Conservation (phyloP, 345 rosid genomes). For the Syzygium aromaticum region DNA sequence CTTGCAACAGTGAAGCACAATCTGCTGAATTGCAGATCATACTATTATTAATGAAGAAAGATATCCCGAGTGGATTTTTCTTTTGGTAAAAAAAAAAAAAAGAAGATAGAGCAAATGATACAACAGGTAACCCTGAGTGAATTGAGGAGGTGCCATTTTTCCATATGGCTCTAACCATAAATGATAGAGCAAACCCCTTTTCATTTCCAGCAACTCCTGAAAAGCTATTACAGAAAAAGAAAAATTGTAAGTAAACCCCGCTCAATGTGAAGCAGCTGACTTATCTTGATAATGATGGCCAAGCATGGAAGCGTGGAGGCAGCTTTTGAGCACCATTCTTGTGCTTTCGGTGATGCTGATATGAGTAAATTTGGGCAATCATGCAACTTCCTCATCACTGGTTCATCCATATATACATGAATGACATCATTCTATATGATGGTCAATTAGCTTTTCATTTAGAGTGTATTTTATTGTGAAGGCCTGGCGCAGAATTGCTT, state of each 20-base stretch:
- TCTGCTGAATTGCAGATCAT: neutral
- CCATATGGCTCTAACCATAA: neutral
- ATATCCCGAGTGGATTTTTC: neutral
- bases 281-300: neutral
- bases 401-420: neutral
- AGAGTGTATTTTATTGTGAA: neutral
- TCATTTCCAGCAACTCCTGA: neutral
- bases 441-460: neutral
- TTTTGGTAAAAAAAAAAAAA: no score
- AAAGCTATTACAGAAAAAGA: neutral
- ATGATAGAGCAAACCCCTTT: neutral
- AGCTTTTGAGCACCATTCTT: neutral
- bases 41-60: neutral
- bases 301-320: constrained; percentile 8
- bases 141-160: neutral
- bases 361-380: neutral
- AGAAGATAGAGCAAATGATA: no score
- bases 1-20: neutral
- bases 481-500: neutral
- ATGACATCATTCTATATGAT: neutral
- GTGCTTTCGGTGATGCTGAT: constrained; percentile 23
- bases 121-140: neutral
- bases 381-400: neutral
- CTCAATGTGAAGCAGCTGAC: neutral
- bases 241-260: neutral